phyloP scores from a whole-genome alignment of 371 early-diverging fungal genomes.

The Zancudomyces culisetae region DNA sequence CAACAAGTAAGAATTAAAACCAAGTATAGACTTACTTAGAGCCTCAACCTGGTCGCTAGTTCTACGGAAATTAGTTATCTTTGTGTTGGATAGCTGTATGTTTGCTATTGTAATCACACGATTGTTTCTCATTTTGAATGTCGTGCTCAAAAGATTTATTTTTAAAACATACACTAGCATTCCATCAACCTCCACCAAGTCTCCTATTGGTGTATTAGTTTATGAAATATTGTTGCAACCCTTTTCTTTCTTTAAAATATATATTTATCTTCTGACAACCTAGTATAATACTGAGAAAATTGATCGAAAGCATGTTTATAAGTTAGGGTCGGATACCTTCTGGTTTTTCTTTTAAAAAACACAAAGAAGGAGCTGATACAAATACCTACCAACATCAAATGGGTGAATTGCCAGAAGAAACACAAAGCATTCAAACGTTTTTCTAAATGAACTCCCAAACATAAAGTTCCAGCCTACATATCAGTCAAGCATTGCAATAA shows the following conservation, averaged over 20 bases:
- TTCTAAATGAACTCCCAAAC: slow-evolving; percentile 43
- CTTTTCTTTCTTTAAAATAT: too few relatives aligned
- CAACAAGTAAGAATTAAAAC: too few relatives aligned
- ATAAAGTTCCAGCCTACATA: slow-evolving; percentile 36
- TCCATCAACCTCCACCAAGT: background rate
- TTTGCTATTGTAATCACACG: slow-evolving; percentile 54
- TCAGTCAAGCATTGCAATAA: too few relatives aligned
- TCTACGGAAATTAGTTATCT: slow-evolving; percentile 48
- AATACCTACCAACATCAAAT: slow-evolving; percentile 47
- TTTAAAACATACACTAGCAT: slow-evolving; percentile 32
- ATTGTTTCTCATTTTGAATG: slow-evolving; percentile 45
- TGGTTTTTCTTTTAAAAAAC: too few relatives aligned
- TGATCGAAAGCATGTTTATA: too few relatives aligned
- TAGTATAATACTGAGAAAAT: too few relatives aligned
- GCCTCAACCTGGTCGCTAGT: slow-evolving; percentile 18
- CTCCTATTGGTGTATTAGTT: too few relatives aligned
- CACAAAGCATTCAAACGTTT: slow-evolving; percentile 44
- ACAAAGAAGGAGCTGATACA: too few relatives aligned
- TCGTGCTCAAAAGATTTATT: slow-evolving; percentile 50
- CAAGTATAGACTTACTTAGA: background rate
- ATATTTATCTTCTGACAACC: too few relatives aligned
- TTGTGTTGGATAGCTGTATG: slow-evolving; percentile 34
- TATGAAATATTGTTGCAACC: too few relatives aligned
- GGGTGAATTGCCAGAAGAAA: slow-evolving; percentile 51
- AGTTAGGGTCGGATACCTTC: too few relatives aligned